Evolutionary conservation across 192 early-diverging fungal genomes (phyloP).

Genomic region (Spinellus fusiger): DNA sequence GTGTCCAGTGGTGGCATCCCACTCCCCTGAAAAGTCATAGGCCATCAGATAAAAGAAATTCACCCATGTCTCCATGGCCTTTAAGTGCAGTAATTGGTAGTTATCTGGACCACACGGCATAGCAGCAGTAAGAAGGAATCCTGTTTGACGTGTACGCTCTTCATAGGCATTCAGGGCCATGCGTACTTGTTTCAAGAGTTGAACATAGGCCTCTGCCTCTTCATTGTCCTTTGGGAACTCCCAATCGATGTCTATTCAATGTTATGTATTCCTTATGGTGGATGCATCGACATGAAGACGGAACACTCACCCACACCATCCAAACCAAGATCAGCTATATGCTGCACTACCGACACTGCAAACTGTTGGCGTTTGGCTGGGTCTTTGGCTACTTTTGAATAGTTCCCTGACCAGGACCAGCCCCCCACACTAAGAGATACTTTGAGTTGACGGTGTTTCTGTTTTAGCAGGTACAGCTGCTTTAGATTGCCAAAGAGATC

Average conservation of each 20-base stretch:
- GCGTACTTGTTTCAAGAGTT: conserved; percentile 69
- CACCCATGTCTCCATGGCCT: conserved; percentile 56
- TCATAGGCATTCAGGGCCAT: conserved; percentile 54
- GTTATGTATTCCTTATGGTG: background rate
- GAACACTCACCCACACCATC: conserved; percentile 45
- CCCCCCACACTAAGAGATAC: conserved; percentile 73
- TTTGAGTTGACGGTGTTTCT: conserved; percentile 60
- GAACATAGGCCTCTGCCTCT: conserved; percentile 77
- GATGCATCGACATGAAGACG: background rate
- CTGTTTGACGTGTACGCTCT: conserved; percentile 11
- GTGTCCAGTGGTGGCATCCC: conserved; percentile 68
- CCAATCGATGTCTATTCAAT: conserved; percentile 61
- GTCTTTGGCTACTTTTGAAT: conserved; percentile 53
- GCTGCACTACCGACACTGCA: conserved; percentile 41
- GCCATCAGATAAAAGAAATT: conserved; percentile 91
- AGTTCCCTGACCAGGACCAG: conserved; percentile 70
- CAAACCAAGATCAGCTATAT: conserved; percentile 42
- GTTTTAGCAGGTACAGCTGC: conserved; percentile 63
- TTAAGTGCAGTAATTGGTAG: conserved; percentile 57
- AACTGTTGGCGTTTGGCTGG: conserved; percentile 49
- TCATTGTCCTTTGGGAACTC: conserved; percentile 70
- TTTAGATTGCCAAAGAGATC: conserved; percentile 55
- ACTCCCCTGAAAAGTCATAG: conserved; percentile 70
- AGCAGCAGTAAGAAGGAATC: conserved; percentile 64
- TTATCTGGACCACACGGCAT: conserved; percentile 56